These are phyloP conservation scores for Kodamaea sagamina DNA, from an alignment of 805 yeast genomes.

Conservation along the genomic window DNA sequence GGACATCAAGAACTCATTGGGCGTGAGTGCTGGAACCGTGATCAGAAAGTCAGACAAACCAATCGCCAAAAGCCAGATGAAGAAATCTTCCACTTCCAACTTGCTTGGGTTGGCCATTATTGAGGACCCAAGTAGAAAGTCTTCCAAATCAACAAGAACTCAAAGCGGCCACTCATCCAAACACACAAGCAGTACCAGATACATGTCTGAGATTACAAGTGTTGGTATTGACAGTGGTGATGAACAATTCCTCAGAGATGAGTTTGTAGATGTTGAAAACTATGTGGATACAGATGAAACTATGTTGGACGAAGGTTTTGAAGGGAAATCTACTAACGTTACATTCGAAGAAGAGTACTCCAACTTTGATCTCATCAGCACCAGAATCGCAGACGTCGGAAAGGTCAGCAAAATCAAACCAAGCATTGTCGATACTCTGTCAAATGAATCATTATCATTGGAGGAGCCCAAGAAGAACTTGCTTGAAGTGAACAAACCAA, in stretches of 20 bases:
- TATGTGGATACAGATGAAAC: conserved; percentile 23
- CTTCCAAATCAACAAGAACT: conserved; percentile 2
- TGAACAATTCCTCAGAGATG: conserved; percentile 26
- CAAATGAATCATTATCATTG: conserved; percentile 29
- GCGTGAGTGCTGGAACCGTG: conserved; percentile 21
- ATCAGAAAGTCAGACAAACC: conserved; percentile 18
- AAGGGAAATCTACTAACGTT: conserved; percentile 1
- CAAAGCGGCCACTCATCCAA: conserved; percentile 17
- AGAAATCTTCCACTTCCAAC: conserved; percentile 22
- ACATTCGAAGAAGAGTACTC: conserved; percentile 23
- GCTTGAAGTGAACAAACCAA: conserved; percentile 16
- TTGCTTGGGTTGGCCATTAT: conserved; percentile 7
- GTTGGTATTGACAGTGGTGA: conserved; percentile 32
- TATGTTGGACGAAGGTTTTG: conserved; percentile 19
- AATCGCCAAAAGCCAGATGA: conserved; percentile 1
- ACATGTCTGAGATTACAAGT: conserved; percentile 10
- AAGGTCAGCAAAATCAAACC: conserved; percentile 26
- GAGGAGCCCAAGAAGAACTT: conserved; percentile 9
- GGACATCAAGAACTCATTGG: conserved; percentile 14
- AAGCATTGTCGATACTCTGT: conserved; percentile 24
- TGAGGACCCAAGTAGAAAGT: background rate
- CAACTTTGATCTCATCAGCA: conserved; percentile 29
- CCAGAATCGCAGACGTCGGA: conserved; percentile 33
- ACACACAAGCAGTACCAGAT: conserved; percentile 8
- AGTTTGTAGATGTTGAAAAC: conserved; percentile 18